Base-by-base conservation (phyloP, 202 grass and related monocot species). In the Schoenoplectus triqueter region DNA sequence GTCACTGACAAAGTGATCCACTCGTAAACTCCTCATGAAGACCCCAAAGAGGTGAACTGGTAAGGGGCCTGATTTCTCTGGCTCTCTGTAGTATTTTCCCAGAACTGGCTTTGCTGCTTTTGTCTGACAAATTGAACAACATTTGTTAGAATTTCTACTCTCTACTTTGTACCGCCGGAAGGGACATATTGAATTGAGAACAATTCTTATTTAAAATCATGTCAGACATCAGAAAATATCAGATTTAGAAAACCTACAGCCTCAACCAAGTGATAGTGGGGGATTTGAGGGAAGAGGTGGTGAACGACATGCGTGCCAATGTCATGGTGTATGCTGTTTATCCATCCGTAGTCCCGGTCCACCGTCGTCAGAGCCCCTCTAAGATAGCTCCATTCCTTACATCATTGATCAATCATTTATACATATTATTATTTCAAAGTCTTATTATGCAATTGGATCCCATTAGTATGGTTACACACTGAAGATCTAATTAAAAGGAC, bases 231-330 rank as follows among this genome's bases (percentile, higher is more conserved):
- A 31, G 31, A 31, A 31, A 31, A 31, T 31, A 31, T 31, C 31
- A 31, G 31, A 31, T 31, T 31, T 31, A 31, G 31, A 31, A 31
- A 22, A 74, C 95, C 92, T 83, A 97, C 95, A 1, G 95, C 95
- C 83, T 98, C 91, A 19, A 84, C 78, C 9, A 98, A 88, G 82
- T 95, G 86, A 85, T 98, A 98, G 52, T 98, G 95, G 3, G 95
- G 95, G 65, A 98, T 98, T 54, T 95, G 92, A 6, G 95, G 95
- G 82, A 98, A 98, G 77, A 98, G 95, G 80, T 98, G 95, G 60
- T 98, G 95, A 45, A 98, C 87, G 83, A 98, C 92, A 87, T 98
- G 95, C 65, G 95, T 98, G 69, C 91, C 95, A 66, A 98, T 95
- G 86, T 97, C 90, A 49, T 97, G 94, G 87, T 97, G 94, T 78